Evolutionary conservation across 805 yeast genomes (phyloP).

Genomic region (Kuraishia hungarica): DNA sequence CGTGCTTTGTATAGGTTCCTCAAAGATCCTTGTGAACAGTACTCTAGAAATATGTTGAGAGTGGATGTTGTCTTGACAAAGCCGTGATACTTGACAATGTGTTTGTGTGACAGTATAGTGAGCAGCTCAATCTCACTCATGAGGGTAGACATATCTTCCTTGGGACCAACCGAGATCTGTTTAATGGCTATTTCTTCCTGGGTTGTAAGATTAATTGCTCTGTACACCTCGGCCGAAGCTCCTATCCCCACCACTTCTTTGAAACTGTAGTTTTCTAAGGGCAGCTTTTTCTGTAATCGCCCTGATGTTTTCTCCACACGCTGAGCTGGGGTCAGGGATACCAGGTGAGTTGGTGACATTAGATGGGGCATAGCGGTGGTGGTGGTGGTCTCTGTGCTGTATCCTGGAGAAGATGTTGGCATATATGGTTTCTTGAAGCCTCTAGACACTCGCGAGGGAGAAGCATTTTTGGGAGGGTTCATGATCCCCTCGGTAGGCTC

Average conservation of each 20-base stretch:
- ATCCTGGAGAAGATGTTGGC: background rate
- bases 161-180: constrained; percentile 54
- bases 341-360: background rate
- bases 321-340: constrained; percentile 39
- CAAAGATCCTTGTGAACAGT: constrained; percentile 57
- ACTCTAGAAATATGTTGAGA: constrained; percentile 57
- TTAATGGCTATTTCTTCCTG: constrained; percentile 72
- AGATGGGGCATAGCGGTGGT: background rate
- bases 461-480: background rate
- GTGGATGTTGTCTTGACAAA: constrained; percentile 46
- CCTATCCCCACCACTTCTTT: constrained; percentile 76
- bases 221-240: constrained; percentile 83
- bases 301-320: constrained; percentile 35
- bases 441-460: background rate
- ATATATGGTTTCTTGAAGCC: background rate
- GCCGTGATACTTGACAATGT: constrained; percentile 62
- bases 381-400: background rate
- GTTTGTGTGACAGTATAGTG: constrained; percentile 54
- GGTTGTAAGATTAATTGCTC: constrained; percentile 50
- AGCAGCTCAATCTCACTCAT: constrained; percentile 66
- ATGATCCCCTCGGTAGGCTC: background rate
- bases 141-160: constrained; percentile 32
- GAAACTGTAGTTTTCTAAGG: constrained; percentile 40
- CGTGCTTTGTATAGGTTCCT: constrained; percentile 38
- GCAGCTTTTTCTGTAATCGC: constrained; percentile 22